A percentile compares a stretch with the other conserved stretches of the same genome.
Conservation (phyloP, 2,329 filamentous ascomycete genomes). For the Aspergillus sp. region DNA sequence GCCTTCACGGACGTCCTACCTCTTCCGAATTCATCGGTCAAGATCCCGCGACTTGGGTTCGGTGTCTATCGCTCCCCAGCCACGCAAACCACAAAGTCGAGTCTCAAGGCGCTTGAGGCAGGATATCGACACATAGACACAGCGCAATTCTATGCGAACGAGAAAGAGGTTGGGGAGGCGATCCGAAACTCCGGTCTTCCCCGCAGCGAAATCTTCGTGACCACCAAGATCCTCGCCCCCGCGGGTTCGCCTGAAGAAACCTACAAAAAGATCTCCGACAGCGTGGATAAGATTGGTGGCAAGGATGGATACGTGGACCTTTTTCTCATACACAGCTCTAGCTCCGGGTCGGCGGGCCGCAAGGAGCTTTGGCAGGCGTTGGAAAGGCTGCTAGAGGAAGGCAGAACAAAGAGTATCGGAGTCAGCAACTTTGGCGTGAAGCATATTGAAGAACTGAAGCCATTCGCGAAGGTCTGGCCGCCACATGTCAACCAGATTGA, state of each 20-base stretch:
- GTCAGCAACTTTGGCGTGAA: conserved; percentile 70
- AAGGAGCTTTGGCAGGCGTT: conserved; percentile 66
- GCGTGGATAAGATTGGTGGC: conserved; percentile 62
- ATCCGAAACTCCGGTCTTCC: conserved; percentile 57
- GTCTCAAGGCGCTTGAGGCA: conserved; percentile 53
- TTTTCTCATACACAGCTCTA: conserved; percentile 68
- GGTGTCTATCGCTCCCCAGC: conserved; percentile 65
- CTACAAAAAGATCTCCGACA: conserved; percentile 60
- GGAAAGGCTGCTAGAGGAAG: conserved; percentile 61
- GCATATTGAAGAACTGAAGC: conserved; percentile 68
- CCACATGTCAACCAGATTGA: conserved; percentile 75
- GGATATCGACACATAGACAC: conserved; percentile 58
- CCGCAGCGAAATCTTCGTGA: conserved; percentile 62
- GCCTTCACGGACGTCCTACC: conserved; percentile 50
- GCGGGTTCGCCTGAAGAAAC: conserved; percentile 56
- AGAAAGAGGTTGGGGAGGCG: conserved; percentile 64
- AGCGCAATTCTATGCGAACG: conserved; percentile 70
- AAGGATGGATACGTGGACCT: conserved; percentile 67
- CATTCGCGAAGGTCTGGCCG: conserved; percentile 65
- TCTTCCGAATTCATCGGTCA: conserved; percentile 50
- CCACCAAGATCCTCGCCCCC: conserved; percentile 65
- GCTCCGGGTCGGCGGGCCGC: conserved; percentile 53
- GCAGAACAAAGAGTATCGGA: conserved; percentile 64
- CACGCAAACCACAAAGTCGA: conserved; percentile 57
- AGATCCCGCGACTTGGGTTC: conserved; percentile 68